phyloP scores from a whole-genome alignment of 2,329 filamentous ascomycete species.

The Raffaelea ambrosiae region DNA sequence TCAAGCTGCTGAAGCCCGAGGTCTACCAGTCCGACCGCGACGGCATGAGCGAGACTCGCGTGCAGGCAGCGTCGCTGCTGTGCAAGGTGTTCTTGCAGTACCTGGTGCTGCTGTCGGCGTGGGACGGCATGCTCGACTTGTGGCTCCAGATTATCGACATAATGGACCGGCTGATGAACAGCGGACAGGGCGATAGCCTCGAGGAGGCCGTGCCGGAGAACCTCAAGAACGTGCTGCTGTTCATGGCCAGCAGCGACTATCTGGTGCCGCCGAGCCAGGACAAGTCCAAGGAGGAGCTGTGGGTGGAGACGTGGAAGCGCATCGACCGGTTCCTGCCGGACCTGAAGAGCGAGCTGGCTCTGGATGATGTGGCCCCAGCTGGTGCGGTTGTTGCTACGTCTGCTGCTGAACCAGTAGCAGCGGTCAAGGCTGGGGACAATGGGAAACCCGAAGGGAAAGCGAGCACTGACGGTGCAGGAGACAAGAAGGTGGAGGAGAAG shows the following conservation, averaged over 20 bases:
- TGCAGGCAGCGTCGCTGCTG: constrained; percentile 82
- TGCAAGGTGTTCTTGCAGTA: constrained; percentile 97
- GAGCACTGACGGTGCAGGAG: neutral
- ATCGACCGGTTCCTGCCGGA: constrained; percentile 59
- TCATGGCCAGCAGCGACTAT: constrained; percentile 86
- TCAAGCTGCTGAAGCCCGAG: constrained; percentile 83
- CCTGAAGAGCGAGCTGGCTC: constrained; percentile 44
- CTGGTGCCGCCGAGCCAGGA: constrained; percentile 62
- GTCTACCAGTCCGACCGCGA: constrained; percentile 83
- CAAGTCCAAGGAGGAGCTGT: constrained; percentile 45
- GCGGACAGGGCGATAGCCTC: constrained; percentile 80
- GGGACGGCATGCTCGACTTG: constrained; percentile 82
- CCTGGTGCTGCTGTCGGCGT: constrained; percentile 72
- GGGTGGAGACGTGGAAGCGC: constrained; percentile 56
- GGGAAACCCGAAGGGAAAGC: neutral
- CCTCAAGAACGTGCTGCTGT: constrained; percentile 89
- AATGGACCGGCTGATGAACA: constrained; percentile 94
- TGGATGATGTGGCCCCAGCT: constrained; percentile 28
- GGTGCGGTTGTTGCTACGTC: too few species aligned
- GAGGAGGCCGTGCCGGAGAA: constrained; percentile 94
- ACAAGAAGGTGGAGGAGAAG: neutral
- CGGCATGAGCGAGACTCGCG: constrained; percentile 92
- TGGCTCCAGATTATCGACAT: constrained; percentile 91
- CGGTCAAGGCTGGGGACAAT: neutral
- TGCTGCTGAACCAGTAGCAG: neutral